A percentile compares a stretch with the other conserved stretches of the same genome.
These are phyloP conservation scores for Populus euphratica DNA, from an alignment of 345 rosid species.

Conservation along the genomic window DNA sequence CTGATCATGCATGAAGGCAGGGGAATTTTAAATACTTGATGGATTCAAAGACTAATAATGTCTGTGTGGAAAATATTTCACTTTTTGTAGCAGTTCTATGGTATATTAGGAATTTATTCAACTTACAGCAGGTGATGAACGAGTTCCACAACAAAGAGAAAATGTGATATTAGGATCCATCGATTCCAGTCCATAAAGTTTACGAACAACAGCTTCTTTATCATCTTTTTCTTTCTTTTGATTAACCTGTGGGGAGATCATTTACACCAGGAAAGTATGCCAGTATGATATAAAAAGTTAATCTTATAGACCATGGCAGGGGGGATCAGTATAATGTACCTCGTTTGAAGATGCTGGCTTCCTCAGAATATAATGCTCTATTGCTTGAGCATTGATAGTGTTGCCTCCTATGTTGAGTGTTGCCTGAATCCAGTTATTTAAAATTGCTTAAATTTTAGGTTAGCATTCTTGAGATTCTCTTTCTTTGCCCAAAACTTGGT, in stretches of 20 bases:
- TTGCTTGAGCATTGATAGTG: constrained; percentile 70
- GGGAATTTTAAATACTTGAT: neutral
- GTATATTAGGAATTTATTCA: neutral
- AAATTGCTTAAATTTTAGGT: neutral
- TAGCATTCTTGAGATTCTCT: too few species aligned
- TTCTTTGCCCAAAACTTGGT: neutral
- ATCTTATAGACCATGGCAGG: neutral
- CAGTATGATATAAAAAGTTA: neutral
- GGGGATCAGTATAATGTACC: neutral
- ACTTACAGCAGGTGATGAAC: constrained; percentile 88
- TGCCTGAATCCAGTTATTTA: constrained; percentile 42
- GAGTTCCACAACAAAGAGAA: constrained; percentile 84
- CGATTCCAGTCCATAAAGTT: constrained; percentile 57
- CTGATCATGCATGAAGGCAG: neutral
- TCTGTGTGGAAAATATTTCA: neutral
- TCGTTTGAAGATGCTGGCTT: constrained; percentile 42
- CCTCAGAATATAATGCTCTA: constrained; percentile 74
- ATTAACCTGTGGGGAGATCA: constrained; percentile 15
- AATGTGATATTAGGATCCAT: constrained; percentile 71
- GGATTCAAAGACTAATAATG: neutral
- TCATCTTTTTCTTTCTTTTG: constrained; percentile 46
- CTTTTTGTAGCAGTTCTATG: neutral
- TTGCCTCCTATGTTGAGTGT: constrained; percentile 79
- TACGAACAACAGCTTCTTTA: constrained; percentile 55
- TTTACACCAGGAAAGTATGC: neutral